Conservation (phyloP, 768 basidiomycete genomes). For the Xerocomus spinulosus region DNA sequence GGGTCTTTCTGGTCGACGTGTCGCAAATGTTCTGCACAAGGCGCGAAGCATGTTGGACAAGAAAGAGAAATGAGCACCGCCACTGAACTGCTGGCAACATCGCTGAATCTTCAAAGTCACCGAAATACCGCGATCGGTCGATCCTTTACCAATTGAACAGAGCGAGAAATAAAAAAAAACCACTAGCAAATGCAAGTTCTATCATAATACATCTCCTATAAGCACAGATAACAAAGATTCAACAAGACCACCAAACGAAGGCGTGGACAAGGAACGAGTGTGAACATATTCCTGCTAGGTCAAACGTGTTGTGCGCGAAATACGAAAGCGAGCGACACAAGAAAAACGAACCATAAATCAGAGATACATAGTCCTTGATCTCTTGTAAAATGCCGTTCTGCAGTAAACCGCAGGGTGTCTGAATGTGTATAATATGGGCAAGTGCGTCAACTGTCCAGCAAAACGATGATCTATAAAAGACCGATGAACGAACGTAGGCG, state of each 20-base stretch:
- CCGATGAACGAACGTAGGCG: no score
- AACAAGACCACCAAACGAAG: no score
- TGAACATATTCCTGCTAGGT: neutral
- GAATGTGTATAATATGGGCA: conserved; percentile 1
- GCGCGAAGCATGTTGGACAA: conserved; percentile 1
- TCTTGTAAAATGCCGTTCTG: conserved; percentile 1
- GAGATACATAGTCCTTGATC: conserved; percentile 23
- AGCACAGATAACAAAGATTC: conserved; percentile 25
- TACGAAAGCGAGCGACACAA: conserved; percentile 25
- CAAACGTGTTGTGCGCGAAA: conserved; percentile 8
- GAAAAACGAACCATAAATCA: conserved; percentile 30
- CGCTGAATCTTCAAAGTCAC: no score
- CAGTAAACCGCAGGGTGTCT: no score
- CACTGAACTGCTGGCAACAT: neutral
- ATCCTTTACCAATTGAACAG: neutral
- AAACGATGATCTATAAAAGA: no score
- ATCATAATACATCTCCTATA: conserved; percentile 24
- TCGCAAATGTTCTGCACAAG: conserved; percentile 40
- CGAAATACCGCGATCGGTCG: neutral
- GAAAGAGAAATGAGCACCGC: neutral
- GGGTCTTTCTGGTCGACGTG: conserved; percentile 36
- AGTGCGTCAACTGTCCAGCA: no score
- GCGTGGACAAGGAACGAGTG: conserved; percentile 2
- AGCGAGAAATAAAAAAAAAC: neutral
- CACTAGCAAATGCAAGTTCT: neutral